A percentile compares a stretch with the other conserved stretches of the same genome.
phyloP scores from a whole-genome alignment of 139 green algal species.

The Chlamydomonas applanata region DNA sequence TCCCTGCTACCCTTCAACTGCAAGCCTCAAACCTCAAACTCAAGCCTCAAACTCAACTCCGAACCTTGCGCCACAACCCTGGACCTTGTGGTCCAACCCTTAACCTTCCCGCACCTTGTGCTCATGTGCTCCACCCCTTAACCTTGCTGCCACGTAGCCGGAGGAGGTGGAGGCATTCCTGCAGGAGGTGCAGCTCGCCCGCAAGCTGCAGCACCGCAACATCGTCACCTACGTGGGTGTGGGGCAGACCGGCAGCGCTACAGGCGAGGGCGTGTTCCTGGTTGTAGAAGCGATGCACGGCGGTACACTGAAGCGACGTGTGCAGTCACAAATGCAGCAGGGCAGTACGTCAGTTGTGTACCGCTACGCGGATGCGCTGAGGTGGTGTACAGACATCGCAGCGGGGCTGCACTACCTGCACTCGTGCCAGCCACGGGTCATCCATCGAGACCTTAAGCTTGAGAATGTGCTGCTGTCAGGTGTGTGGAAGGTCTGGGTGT shows the following conservation, averaged over 20 bases:
- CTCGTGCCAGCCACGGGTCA: constrained; percentile 18
- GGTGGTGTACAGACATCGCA: constrained; percentile 1
- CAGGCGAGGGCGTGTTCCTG: constrained; percentile 1
- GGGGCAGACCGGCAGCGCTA: neutral
- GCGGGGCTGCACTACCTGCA: constrained; percentile 22
- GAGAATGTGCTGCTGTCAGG: constrained; percentile 15
- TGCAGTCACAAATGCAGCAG: neutral
- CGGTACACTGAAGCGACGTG: neutral
- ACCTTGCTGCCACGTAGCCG: too few relatives aligned
- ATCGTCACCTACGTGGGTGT: constrained; percentile 4
- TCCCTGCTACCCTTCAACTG: too few relatives aligned
- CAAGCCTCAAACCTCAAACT: too few relatives aligned
- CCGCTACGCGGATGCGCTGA: neutral
- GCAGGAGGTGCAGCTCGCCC: neutral
- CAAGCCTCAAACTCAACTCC: too few relatives aligned
- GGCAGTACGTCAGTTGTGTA: neutral
- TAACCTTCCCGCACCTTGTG: neutral
- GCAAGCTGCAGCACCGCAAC: constrained; percentile 4
- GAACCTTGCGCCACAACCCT: too few relatives aligned
- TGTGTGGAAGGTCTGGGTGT: too few relatives aligned
- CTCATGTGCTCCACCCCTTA: too few relatives aligned
- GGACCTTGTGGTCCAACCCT: too few relatives aligned
- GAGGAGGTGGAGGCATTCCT: constrained; percentile 5
- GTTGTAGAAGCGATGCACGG: neutral
- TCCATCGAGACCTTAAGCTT: constrained; percentile 36